phyloP scores from a whole-genome alignment of 2,329 filamentous ascomycete genomes.

The Epichloe festucae region DNA sequence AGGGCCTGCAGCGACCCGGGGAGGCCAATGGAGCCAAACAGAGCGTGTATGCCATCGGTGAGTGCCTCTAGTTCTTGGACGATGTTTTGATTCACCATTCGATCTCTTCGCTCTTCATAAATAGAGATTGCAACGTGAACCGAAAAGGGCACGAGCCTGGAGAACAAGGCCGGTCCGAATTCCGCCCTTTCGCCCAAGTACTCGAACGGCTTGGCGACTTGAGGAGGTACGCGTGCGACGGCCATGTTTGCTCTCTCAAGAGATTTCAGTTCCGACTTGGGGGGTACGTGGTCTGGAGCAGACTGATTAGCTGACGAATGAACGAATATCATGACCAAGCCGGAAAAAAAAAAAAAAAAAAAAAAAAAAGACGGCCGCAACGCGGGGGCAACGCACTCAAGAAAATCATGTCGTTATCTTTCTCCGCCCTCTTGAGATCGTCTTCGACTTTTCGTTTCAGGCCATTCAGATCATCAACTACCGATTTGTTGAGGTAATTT shows the following conservation, averaged over 20 bases:
- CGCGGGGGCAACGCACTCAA: slow-evolving; percentile 39
- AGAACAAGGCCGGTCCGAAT: slow-evolving; percentile 75
- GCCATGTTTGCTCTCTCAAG: slow-evolving; percentile 89
- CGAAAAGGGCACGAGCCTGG: slow-evolving; percentile 85
- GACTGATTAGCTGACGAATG: slow-evolving; percentile 16
- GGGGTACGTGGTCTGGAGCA: slow-evolving; percentile 60
- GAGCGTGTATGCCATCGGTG: slow-evolving; percentile 65
- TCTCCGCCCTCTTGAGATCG: slow-evolving; percentile 83
- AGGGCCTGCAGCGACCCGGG: slow-evolving; percentile 88
- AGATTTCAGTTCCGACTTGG: slow-evolving; percentile 75
- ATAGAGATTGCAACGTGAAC: slow-evolving; percentile 93
- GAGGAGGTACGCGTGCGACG: slow-evolving; percentile 59
- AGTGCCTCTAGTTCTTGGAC: slow-evolving; percentile 73
- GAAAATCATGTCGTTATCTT: slow-evolving; percentile 94
- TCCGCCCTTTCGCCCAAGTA: slow-evolving; percentile 69
- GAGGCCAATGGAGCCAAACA: slow-evolving; percentile 71
- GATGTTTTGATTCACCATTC: slow-evolving; percentile 79
- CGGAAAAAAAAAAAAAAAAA: too few species aligned
- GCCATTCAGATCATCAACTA: slow-evolving; percentile 69
- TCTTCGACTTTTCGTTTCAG: slow-evolving; percentile 74
- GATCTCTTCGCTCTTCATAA: slow-evolving; percentile 81
- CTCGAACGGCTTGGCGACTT: slow-evolving; percentile 68
- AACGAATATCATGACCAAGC: background rate
- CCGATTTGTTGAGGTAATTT: slow-evolving; percentile 65
- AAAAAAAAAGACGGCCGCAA: too few species aligned